Conservation (phyloP, 2,329 filamentous ascomycete species). For the Cercospora citrullina region DNA sequence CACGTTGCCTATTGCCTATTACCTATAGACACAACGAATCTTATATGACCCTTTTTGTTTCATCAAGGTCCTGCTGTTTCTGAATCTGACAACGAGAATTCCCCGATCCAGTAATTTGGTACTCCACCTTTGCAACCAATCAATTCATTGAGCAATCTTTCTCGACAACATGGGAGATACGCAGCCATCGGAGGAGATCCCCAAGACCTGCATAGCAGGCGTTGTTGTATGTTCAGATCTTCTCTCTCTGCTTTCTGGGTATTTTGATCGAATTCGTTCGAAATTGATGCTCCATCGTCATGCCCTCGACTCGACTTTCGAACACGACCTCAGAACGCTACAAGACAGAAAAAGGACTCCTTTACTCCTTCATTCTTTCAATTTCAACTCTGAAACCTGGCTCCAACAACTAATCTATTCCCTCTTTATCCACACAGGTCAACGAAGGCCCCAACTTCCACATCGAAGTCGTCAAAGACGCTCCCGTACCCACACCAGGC, state of each 20-base stretch:
- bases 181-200: slow-evolving; percentile 40
- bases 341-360: too few species aligned
- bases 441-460: slow-evolving; percentile 53
- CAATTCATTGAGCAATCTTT: background rate
- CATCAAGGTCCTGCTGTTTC: background rate
- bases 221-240: slow-evolving; percentile 39
- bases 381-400: too few species aligned
- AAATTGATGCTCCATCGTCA: too few species aligned
- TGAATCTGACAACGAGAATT: background rate
- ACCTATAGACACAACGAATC: background rate
- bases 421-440: slow-evolving; percentile 38
- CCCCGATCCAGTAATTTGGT: background rate
- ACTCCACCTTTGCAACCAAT: background rate
- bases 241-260: background rate
- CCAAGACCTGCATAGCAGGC: slow-evolving; percentile 53
- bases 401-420: too few species aligned
- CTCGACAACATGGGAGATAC: slow-evolving; percentile 24
- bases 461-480: slow-evolving; percentile 47
- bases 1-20: background rate
- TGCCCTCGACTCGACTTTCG: too few species aligned
- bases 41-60: background rate
- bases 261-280: background rate
- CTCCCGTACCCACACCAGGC: slow-evolving; percentile 50
- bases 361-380: too few species aligned
- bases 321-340: too few species aligned